Evolutionary conservation across 192 early-diverging fungal genomes (phyloP), one percentile per base, ranked within the genome.

Genomic region (Coemansia sp.): DNA sequence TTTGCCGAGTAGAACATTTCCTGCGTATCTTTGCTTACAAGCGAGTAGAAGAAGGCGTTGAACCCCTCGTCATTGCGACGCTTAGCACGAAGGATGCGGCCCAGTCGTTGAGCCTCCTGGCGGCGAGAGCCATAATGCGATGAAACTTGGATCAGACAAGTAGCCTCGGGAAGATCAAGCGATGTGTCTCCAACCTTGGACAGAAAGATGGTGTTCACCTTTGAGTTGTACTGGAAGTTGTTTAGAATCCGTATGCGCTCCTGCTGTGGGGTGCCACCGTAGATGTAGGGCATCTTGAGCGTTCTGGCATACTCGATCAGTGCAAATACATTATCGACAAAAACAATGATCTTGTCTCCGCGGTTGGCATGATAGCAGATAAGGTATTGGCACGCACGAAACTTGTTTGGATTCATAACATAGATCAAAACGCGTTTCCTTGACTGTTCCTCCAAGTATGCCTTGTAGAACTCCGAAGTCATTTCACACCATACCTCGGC

Each of bases 401-500:
- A 92, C 78, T 99, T 99, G 74, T 91, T 90, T 37, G 98, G 98
- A 71, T 99, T 98, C 94, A 99, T 95, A 0, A 91, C 90, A 75
- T 94, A 96, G 15, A 98, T 84, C 52, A 97, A 76, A 40, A 91
- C 91, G 56, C 90, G 84, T 66, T 95, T 97, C 56, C 94, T 86
- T 11, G 92, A 89, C 21, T 78, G 72, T 72, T 92, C 93, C 12
- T 87, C 78, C 18, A 98, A 82, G 62, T 99, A 99, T 67, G 96
- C 95, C 58, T 89, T 81, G 83, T 95, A 99, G 67, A 99, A 99
- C 63, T 96, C 93, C 4, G 92, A 87, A 2, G 96, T 95, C 97
- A 99, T 98, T 18, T 88, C 85, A 76, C 98, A 99, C 96, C 98
- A 98, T 15, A 99, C 95, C 82, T 99, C 98, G 4, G 95, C 93